These are phyloP conservation scores for Neofusicoccum cordaticola DNA, from an alignment of 2,329 filamentous ascomycete genomes.

Conservation along the genomic window DNA sequence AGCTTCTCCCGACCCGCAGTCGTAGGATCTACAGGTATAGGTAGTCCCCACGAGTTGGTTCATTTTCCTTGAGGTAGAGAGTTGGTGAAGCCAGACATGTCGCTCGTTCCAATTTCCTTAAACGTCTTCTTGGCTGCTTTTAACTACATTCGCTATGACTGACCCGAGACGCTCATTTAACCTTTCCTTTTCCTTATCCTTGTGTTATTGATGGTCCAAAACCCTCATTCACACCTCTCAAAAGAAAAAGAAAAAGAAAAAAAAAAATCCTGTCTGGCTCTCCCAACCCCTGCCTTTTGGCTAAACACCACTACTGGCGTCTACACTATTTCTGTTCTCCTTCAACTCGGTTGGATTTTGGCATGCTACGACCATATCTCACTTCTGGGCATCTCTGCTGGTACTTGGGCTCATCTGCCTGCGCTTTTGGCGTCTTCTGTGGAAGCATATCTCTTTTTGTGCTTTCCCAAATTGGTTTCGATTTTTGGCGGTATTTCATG, in stretches of 20 bases:
- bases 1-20: not conserved
- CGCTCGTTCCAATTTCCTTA: slow-evolving; percentile 14
- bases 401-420: not conserved
- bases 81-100: slow-evolving; percentile 15
- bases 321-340: not conserved
- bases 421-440: not conserved
- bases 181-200: not conserved
- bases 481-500: not conserved
- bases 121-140: not conserved
- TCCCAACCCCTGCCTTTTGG: not conserved
- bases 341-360: not conserved
- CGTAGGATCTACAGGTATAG: slow-evolving; percentile 1
- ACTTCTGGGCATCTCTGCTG: not conserved
- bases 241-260: slow-evolving; percentile 1
- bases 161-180: slow-evolving; percentile 13
- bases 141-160: not conserved
- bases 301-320: not conserved
- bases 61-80: not conserved
- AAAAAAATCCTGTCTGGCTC: not conserved
- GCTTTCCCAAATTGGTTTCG: not conserved
- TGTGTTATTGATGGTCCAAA: not conserved
- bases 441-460: not conserved
- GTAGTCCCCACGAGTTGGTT: not conserved
- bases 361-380: not conserved
- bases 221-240: not conserved